Evolutionary conservation across 176 grass and related monocot species (phyloP).

Genomic region (Pontederia paniculata): DNA sequence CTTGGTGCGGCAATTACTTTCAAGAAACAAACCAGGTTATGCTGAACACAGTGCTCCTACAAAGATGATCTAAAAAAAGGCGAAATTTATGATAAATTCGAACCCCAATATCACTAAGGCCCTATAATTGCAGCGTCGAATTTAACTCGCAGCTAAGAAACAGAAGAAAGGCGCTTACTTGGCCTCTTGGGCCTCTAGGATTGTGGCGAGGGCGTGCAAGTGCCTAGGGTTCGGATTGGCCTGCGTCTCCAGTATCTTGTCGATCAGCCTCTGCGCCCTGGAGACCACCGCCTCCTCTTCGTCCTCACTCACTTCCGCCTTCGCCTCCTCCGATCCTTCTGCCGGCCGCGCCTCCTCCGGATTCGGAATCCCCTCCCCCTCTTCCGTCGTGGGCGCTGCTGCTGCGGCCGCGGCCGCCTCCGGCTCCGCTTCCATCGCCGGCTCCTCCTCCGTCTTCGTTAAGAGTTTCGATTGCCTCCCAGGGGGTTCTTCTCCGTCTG

Average conservation of each 20-base stretch:
- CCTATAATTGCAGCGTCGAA: neutral
- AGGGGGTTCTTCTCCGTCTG: too few relatives aligned
- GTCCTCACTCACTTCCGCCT: conserved; percentile 9
- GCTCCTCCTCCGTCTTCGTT: too few relatives aligned
- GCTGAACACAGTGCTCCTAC: too few relatives aligned
- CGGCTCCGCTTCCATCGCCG: too few relatives aligned
- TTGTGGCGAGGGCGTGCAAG: conserved; percentile 74
- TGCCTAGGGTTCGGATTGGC: conserved; percentile 65
- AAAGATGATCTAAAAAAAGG: too few relatives aligned
- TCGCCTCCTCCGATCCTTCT: neutral
- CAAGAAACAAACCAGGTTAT: too few relatives aligned
- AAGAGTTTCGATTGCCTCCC: too few relatives aligned
- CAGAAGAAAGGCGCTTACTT: conserved; percentile 23
- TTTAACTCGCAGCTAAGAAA: neutral
- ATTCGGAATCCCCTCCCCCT: neutral
- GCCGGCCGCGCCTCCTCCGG: neutral
- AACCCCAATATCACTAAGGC: too few relatives aligned
- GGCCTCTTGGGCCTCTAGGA: conserved; percentile 66
- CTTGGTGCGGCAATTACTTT: too few relatives aligned
- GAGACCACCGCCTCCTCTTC: conserved; percentile 43
- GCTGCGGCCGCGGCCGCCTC: too few relatives aligned
- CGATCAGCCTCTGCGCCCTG: conserved; percentile 42
- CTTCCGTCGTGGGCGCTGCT: neutral
- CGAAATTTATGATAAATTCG: too few relatives aligned
- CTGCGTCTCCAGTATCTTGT: conserved; percentile 44